Evolutionary conservation across 2,329 filamentous ascomycete genomes (phyloP).

Genomic region (Calycina herbarum): DNA sequence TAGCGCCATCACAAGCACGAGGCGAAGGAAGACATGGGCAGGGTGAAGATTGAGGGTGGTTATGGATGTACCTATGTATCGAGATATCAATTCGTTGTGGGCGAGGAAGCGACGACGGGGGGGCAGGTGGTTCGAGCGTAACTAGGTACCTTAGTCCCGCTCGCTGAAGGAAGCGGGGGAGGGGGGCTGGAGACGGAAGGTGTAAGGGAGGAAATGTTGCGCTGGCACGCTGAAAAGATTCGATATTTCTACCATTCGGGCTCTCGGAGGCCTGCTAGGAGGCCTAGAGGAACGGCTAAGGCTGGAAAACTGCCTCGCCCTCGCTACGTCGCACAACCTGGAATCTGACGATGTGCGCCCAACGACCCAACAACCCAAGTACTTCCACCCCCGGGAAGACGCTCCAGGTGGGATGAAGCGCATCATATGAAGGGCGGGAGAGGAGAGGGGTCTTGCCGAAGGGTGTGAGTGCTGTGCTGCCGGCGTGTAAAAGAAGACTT

Average conservation of each 20-base stretch:
- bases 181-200: constrained; percentile 1
- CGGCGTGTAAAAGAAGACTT: background rate
- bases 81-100: background rate
- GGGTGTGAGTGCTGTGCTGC: background rate
- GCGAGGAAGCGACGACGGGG: background rate
- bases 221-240: background rate
- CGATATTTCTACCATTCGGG: background rate
- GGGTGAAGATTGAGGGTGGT: background rate
- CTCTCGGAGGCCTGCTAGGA: background rate
- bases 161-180: background rate
- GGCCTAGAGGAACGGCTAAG: background rate
- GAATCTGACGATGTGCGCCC: constrained; percentile 1
- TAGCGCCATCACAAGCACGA: background rate
- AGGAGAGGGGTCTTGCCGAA: background rate
- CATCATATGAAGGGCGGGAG: background rate
- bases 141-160: background rate
- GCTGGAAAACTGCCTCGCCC: constrained; percentile 1
- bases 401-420: background rate
- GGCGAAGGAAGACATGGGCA: background rate
- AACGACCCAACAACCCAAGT: background rate
- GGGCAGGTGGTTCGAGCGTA: background rate
- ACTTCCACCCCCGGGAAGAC: background rate
- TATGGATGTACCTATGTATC: background rate
- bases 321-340: constrained; percentile 2
- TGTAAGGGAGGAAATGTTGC: background rate